phyloP scores from a whole-genome alignment of 306 rosid species.

The Acacia acuminata region DNA sequence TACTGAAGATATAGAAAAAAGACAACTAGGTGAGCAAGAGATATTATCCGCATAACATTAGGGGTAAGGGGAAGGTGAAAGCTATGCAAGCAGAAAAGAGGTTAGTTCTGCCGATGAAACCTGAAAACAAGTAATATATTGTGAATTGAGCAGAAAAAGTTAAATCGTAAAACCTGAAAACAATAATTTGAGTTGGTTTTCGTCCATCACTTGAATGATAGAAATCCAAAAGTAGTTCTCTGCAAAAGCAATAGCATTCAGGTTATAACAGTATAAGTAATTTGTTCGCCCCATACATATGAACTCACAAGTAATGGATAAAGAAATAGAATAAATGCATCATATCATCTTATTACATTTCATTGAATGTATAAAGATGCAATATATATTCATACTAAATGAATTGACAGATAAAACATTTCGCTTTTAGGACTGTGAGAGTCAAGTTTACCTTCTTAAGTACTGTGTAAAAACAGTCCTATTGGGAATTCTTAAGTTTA shows the following conservation, averaged over 20 bases:
- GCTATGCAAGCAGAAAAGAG: neutral
- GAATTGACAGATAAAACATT: neutral
- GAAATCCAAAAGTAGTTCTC: conserved; percentile 91
- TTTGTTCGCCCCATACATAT: conserved; percentile 14
- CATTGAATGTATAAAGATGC: conserved; percentile 11
- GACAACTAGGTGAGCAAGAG: neutral
- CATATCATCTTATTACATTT: neutral
- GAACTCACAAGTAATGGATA: conserved; percentile 10
- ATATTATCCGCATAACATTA: neutral
- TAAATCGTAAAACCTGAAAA: conserved; percentile 71
- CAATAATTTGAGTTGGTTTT: conserved; percentile 80
- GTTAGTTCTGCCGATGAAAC: conserved; percentile 16
- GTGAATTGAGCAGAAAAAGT: conserved; percentile 7
- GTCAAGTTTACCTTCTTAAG: neutral
- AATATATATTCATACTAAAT: neutral
- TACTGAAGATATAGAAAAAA: neutral
- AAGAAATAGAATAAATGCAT: conserved; percentile 7
- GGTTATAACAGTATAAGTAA: conserved; percentile 9
- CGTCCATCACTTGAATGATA: conserved; percentile 59
- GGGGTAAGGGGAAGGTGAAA: no score
- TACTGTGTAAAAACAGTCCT: neutral
- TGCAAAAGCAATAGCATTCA: conserved; percentile 42
- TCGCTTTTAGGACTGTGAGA: neutral
- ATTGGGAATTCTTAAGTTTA: neutral
- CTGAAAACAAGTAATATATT: neutral